phyloP scores from a whole-genome alignment of 345 rosid species.

The Eucalyptus grandis region DNA sequence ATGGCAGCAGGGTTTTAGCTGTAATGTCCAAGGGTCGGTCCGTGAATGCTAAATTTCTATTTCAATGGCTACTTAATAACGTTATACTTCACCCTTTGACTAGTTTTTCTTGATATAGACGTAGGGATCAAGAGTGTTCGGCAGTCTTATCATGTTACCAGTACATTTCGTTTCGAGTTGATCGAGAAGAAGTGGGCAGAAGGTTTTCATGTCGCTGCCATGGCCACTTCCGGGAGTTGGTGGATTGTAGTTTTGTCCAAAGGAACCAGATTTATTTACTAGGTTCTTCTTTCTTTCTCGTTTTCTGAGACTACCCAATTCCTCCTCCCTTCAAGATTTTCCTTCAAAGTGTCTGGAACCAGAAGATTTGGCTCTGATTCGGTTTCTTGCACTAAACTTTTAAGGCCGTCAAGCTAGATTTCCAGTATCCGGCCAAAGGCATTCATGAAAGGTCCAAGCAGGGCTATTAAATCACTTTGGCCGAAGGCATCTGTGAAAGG shows the following conservation, averaged over 20 bases:
- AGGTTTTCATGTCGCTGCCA: slow-evolving; percentile 68
- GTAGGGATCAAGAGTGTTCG: slow-evolving; percentile 69
- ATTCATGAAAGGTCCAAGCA: too few relatives aligned
- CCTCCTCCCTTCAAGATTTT: not conserved
- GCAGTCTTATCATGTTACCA: slow-evolving; percentile 76
- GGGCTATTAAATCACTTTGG: too few relatives aligned
- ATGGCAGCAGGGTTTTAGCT: slow-evolving; percentile 67
- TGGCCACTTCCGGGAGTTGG: slow-evolving; percentile 1
- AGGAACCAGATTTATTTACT: not conserved
- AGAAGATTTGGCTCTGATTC: not conserved
- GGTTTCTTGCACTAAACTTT: not conserved
- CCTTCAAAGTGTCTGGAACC: not conserved
- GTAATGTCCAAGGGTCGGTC: slow-evolving; percentile 79
- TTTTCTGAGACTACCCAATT: not conserved
- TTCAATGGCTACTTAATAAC: not conserved
- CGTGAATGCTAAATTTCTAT: not conserved
- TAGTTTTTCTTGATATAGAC: not conserved
- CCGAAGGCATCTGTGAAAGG: not conserved
- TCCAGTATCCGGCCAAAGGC: not conserved
- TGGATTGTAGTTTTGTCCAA: slow-evolving; percentile 7
- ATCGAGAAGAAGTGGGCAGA: slow-evolving; percentile 63
- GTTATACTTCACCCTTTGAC: not conserved
- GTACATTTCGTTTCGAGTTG: slow-evolving; percentile 70
- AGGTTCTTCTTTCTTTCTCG: not conserved
- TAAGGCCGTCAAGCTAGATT: not conserved